Evolutionary conservation across 164 flowering plant genomes (phyloP), one percentile per base, ranked within the genome.

Genomic region (Vitis rotundifolia): DNA sequence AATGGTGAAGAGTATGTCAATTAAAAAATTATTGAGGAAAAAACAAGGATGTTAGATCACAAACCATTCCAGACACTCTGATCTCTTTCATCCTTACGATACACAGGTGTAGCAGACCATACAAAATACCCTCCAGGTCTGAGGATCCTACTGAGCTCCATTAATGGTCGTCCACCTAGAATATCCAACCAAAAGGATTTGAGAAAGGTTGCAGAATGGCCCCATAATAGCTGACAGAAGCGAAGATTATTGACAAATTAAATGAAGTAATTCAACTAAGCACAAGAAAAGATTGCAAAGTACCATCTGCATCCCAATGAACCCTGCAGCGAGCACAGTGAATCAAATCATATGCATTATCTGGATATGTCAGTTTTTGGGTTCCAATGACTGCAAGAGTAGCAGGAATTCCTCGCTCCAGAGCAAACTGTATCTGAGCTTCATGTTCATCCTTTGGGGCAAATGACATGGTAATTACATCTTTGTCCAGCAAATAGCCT

Each of bases 401-500:
- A 13, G 99, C 97, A 71, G 99, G 97, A 79, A 95, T 90, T 74
- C 99, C 97, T 44, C 99, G 76, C 76, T 95, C 99, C 48, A 95
- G 83, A 68, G 98, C 99, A 87, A 95, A 91, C 73, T 93, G 98
- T 73, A 95, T 90, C 78, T 95, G 99, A 73, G 97, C 98, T 73
- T 95, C 98, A 70, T 95, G 99, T 77, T 90, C 97, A 77, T 95
- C 99, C 73, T 93, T 95, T 62, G 99, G 98, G 18, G 98, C 98
- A 71, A 95, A 81, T 64, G 99, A 95, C 96, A 95, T 91, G 52
- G 98, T 86, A 68, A 93, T 73, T 18, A 91, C 98, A 83, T 77
- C 75, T 83, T 73, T 88, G 62, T 95, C 96, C 77, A 93, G 78
- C 74, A 95, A 80, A 80, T 81, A 79, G 44, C 97, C 99, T 67